phyloP scores from a whole-genome alignment of 2,329 filamentous ascomycete species.

The Harringtonia aguacate region DNA sequence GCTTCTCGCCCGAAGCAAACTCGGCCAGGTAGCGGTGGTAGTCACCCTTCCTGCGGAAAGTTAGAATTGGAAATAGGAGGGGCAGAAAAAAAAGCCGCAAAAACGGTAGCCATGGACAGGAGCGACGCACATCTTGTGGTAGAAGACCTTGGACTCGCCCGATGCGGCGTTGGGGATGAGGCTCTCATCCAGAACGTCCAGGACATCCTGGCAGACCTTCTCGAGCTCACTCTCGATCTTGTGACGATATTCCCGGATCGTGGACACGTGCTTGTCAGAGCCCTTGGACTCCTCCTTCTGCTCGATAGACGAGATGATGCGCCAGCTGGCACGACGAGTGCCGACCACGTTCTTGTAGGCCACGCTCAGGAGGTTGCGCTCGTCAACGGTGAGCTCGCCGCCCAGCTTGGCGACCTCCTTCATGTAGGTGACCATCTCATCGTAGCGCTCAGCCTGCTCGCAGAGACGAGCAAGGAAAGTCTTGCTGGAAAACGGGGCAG shows the following conservation, averaged over 20 bases:
- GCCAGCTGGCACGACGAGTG: conserved; percentile 92
- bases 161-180: conserved; percentile 89
- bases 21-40: conserved; percentile 98
- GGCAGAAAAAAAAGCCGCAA: neutral
- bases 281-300: conserved; percentile 99
- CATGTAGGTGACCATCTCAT: conserved; percentile 99
- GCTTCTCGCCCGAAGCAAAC: conserved; percentile 88
- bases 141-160: conserved; percentile 98
- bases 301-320: conserved; percentile 97
- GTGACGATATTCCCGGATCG: conserved; percentile 97
- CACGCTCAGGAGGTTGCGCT: conserved; percentile 94
- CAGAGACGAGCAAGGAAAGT: conserved; percentile 99
- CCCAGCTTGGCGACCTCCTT: conserved; percentile 95
- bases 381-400: conserved; percentile 80
- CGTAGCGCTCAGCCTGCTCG: conserved; percentile 99
- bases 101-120: too few relatives aligned
- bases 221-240: conserved; percentile 96
- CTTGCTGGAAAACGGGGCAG: conserved; percentile 54
- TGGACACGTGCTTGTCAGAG: conserved; percentile 77
- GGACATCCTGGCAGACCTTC: conserved; percentile 96
- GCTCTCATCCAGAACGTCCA: conserved; percentile 87
- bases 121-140: conserved; percentile 84
- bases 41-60: conserved; percentile 77
- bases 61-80: neutral
- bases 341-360: conserved; percentile 99